Conservation (phyloP, 2,329 filamentous ascomycete species). For the Fusarium torreyae region DNA sequence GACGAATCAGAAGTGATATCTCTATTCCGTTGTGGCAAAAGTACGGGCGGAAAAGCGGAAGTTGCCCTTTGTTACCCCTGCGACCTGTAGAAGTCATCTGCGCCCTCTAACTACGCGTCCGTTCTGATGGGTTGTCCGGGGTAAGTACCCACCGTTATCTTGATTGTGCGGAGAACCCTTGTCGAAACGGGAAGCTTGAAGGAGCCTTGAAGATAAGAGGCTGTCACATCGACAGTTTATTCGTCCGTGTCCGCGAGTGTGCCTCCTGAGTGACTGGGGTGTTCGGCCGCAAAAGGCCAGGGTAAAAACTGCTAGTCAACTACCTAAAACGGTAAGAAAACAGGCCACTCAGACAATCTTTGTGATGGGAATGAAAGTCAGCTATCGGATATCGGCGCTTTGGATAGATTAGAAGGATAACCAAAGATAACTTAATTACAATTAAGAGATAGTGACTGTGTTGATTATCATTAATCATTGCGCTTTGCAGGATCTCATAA, state of each 20-base stretch:
- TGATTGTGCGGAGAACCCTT: neutral
- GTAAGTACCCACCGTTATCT: constrained; percentile 17
- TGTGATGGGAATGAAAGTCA: neutral
- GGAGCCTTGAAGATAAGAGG: constrained; percentile 7
- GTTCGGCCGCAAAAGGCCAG: neutral
- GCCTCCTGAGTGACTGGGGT: neutral
- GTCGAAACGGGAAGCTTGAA: neutral
- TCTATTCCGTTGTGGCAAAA: too few relatives aligned
- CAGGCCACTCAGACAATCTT: neutral
- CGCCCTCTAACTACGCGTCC: neutral
- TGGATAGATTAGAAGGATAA: too few relatives aligned
- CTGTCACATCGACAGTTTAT: neutral
- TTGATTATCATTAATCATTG: too few relatives aligned
- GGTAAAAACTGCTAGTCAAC: constrained; percentile 19
- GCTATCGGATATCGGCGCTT: too few relatives aligned
- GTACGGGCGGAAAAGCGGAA: too few relatives aligned
- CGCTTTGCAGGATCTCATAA: too few relatives aligned
- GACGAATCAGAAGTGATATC: too few relatives aligned
- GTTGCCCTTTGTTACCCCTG: too few relatives aligned
- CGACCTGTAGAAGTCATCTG: neutral
- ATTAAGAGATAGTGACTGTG: too few relatives aligned
- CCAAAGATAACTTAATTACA: too few relatives aligned
- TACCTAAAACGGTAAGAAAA: constrained; percentile 19
- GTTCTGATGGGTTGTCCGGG: neutral
- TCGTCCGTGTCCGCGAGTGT: neutral